A percentile compares a stretch with the other conserved stretches of the same genome.
Evolutionary conservation across 1,139 yeast species (phyloP).

Genomic region (Arxiozyma bovina): DNA sequence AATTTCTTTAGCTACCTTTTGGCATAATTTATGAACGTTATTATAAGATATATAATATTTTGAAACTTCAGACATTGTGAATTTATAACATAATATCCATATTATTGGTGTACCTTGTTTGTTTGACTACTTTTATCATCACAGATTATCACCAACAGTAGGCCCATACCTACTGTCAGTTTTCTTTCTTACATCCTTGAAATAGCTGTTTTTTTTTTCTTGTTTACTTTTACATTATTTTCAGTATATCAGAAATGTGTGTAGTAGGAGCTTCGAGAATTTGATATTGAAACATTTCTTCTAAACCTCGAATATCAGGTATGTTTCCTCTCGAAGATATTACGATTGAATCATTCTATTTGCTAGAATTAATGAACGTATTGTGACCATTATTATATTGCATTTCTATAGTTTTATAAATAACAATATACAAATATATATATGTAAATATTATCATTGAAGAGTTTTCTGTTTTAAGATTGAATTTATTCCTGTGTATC

Average conservation of each 20-base stretch:
- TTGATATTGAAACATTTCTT: too few species aligned
- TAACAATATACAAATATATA: too few species aligned
- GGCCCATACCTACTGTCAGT: too few species aligned
- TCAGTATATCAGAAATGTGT: not conserved
- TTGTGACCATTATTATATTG: too few species aligned
- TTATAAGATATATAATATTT: conserved; percentile 86
- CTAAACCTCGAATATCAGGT: not conserved
- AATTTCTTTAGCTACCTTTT: conserved; percentile 66
- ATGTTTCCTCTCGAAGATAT: not conserved
- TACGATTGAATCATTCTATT: not conserved
- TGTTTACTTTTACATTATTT: not conserved
- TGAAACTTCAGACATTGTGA: conserved; percentile 12
- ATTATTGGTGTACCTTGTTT: not conserved
- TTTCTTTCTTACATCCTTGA: too few species aligned
- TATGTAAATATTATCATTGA: too few species aligned
- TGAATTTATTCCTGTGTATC: conserved; percentile 26
- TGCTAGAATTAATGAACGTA: not conserved
- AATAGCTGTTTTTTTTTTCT: too few species aligned
- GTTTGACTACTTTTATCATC: too few species aligned
- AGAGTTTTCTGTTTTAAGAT: not conserved
- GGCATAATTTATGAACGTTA: conserved; percentile 88
- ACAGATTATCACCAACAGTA: too few species aligned
- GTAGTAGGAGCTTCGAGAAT: too few species aligned
- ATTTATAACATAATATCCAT: too few species aligned
- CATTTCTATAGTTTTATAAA: not conserved